phyloP scores from a whole-genome alignment of 345 rosid species.

The Xanthoceras sorbifolium region DNA sequence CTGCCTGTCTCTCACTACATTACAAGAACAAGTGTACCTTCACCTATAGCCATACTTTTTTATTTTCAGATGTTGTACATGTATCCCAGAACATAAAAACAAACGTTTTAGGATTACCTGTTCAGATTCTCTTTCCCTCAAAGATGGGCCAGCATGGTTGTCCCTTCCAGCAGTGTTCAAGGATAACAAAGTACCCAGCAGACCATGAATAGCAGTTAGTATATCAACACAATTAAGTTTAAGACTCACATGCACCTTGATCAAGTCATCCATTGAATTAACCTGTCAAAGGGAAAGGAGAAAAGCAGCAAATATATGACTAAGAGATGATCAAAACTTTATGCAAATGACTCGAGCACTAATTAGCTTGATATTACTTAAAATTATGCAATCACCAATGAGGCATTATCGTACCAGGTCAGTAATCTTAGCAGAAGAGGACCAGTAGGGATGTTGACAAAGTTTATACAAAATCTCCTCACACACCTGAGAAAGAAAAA shows the following conservation, averaged over 20 bases:
- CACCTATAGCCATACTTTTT: not conserved
- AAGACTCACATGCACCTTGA: constrained; percentile 44
- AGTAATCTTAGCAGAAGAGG: constrained; percentile 51
- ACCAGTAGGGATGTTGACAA: constrained; percentile 56
- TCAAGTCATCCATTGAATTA: constrained; percentile 51
- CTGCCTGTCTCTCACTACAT: not conserved
- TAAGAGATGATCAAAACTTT: not conserved
- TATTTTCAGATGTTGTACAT: not conserved
- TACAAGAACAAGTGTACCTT: not conserved
- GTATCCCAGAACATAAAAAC: not conserved
- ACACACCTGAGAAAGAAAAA: constrained; percentile 50
- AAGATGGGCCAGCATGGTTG: constrained; percentile 27
- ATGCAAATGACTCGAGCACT: constrained; percentile 1
- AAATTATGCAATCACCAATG: constrained; percentile 16
- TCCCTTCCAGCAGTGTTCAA: constrained; percentile 28
- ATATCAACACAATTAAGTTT: constrained; percentile 70
- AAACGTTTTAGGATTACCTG: constrained; percentile 46
- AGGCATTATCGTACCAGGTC: constrained; percentile 57
- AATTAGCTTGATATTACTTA: constrained; percentile 15
- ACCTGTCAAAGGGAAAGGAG: constrained; percentile 45
- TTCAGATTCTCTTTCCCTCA: constrained; percentile 48
- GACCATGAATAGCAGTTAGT: constrained; percentile 50
- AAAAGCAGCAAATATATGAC: constrained; percentile 10
- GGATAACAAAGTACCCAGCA: constrained; percentile 50
- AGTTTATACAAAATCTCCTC: constrained; percentile 60